These are phyloP conservation scores for Paraglomus occultum DNA, from an alignment of 192 early-diverging fungal species.

Conservation along the genomic window DNA sequence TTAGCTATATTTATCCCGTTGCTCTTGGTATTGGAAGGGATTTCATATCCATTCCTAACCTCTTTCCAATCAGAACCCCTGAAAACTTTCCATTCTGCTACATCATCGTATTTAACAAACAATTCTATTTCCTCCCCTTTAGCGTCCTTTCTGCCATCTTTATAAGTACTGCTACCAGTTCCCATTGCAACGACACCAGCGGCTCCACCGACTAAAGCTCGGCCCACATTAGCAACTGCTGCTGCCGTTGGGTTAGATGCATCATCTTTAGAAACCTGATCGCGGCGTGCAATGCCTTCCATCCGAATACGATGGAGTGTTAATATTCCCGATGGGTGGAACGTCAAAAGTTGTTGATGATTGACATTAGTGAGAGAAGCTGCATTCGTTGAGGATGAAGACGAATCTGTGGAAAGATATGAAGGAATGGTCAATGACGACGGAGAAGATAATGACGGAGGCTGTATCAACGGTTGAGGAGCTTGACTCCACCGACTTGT, in stretches of 20 bases:
- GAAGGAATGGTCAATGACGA: too few relatives aligned
- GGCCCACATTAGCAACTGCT: constrained; percentile 26
- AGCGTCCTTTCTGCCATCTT: constrained; percentile 6
- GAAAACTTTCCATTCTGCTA: constrained; percentile 56
- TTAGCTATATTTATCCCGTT: constrained; percentile 3
- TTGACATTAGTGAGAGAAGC: constrained; percentile 34
- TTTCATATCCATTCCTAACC: constrained; percentile 38
- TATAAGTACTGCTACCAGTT: constrained; percentile 9
- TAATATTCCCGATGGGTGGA: constrained; percentile 55
- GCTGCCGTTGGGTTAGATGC: constrained; percentile 19
- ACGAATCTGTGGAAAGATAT: too few relatives aligned
- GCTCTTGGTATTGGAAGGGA: constrained; percentile 9
- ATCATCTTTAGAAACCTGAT: background rate
- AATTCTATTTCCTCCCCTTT: constrained; percentile 48
- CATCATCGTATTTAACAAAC: constrained; percentile 50
- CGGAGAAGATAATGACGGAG: too few relatives aligned
- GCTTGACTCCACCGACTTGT: too few relatives aligned
- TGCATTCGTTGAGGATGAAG: too few relatives aligned
- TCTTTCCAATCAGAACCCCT: constrained; percentile 46
- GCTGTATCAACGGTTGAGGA: too few relatives aligned
- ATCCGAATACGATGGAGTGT: constrained; percentile 58
- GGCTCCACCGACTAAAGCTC: constrained; percentile 24
- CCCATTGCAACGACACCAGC: constrained; percentile 23
- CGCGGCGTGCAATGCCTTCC: background rate
- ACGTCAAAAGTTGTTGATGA: constrained; percentile 52